phyloP scores from a whole-genome alignment of 169 alveolate species.

The Plasmodium fragile region DNA sequence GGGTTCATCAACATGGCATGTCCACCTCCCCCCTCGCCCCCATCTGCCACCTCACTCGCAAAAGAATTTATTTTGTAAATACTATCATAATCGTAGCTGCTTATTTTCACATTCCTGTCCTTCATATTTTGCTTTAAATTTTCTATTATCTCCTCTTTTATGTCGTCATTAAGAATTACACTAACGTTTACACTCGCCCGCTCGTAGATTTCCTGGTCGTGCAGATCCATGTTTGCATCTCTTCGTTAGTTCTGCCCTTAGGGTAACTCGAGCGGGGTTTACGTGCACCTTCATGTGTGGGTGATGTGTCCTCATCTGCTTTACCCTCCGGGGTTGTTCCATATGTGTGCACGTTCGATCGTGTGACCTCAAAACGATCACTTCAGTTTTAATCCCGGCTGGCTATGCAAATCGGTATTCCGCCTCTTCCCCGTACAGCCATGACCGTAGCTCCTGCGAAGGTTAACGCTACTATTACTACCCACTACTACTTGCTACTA shows the following conservation, averaged over 20 bases:
- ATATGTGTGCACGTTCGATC: not conserved
- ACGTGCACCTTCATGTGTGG: not conserved
- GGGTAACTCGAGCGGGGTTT: not conserved
- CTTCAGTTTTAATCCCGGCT: not conserved
- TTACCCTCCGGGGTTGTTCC: not conserved
- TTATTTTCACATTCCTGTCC: slow-evolving; percentile 42
- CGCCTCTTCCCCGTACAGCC: not conserved
- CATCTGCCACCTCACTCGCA: not conserved
- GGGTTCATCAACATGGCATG: not conserved
- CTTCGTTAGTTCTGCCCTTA: not conserved
- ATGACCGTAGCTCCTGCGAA: not conserved
- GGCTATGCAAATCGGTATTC: not conserved
- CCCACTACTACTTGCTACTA: not conserved
- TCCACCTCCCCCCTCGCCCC: not conserved
- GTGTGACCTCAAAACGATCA: not conserved
- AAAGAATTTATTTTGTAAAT: slow-evolving; percentile 34
- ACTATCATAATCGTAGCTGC: slow-evolving; percentile 55
- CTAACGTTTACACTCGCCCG: slow-evolving; percentile 54
- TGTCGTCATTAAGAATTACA: slow-evolving; percentile 47
- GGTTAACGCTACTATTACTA: not conserved
- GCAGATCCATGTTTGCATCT: slow-evolving; percentile 32
- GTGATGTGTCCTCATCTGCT: not conserved
- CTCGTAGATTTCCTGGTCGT: slow-evolving; percentile 53
- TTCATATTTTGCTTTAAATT: slow-evolving; percentile 47
- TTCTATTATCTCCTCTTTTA: slow-evolving; percentile 56